Evolutionary conservation across 768 basidiomycete species (phyloP).

Genomic region (Suillus americanus): DNA sequence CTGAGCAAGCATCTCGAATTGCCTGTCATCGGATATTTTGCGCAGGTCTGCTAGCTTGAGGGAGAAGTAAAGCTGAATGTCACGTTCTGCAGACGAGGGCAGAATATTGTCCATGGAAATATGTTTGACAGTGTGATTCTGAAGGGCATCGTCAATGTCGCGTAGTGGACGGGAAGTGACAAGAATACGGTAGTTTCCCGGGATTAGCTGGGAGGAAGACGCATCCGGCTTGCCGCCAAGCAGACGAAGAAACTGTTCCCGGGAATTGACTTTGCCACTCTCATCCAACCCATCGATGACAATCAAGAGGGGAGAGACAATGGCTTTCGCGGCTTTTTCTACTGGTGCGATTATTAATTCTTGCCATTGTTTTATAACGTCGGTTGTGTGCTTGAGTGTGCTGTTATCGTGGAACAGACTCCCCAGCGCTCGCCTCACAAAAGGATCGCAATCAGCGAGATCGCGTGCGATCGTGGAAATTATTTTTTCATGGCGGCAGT

Average conservation of each 20-base stretch:
- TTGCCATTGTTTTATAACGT: conserved; percentile 12
- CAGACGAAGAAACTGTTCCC: conserved; percentile 16
- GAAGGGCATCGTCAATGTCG: conserved; percentile 10
- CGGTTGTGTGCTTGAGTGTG: background rate
- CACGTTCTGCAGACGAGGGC: background rate
- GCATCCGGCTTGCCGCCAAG: background rate
- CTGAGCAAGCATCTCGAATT: background rate
- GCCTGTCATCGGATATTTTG: background rate
- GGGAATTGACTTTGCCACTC: conserved; percentile 8
- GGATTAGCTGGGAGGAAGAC: background rate
- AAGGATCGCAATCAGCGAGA: background rate
- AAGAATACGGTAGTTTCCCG: conserved; percentile 16
- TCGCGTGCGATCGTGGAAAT: background rate
- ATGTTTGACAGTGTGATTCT: background rate
- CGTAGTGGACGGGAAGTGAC: conserved; percentile 13
- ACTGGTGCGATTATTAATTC: conserved; percentile 18
- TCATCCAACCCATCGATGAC: conserved; percentile 27
- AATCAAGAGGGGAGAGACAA: conserved; percentile 20
- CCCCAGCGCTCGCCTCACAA: background rate
- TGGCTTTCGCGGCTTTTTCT: background rate
- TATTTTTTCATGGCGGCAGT: background rate
- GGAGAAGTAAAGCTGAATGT: conserved; percentile 8
- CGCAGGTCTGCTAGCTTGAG: background rate
- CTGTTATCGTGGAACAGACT: background rate
- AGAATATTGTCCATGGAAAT: conserved; percentile 3